These are phyloP conservation scores for Aspergillus bridgeri DNA, from an alignment of 495 filamentous ascomycete genomes.

Conservation along the genomic window DNA sequence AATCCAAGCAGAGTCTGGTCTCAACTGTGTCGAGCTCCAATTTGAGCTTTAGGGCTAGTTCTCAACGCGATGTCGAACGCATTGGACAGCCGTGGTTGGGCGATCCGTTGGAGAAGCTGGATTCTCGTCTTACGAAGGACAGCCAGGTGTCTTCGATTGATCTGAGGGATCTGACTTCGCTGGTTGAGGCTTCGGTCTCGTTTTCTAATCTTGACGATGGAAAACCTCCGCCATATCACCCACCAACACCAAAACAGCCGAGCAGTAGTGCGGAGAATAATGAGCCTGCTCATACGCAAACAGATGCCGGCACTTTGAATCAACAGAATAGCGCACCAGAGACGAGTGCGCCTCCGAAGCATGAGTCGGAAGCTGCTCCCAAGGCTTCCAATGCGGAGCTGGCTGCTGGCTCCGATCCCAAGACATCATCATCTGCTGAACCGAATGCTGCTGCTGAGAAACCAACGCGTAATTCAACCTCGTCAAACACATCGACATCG, in stretches of 20 bases:
- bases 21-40: slow-evolving; percentile 13
- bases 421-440: background rate
- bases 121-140: slow-evolving; percentile 15
- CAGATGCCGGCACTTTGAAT: background rate
- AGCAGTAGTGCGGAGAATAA: background rate
- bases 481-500: slow-evolving; percentile 7
- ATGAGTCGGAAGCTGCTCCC: background rate
- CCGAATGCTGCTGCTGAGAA: background rate
- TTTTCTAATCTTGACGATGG: slow-evolving; percentile 26
- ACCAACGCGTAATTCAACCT: background rate
- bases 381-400: background rate
- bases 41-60: slow-evolving; percentile 26
- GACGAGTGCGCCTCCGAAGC: background rate
- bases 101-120: slow-evolving; percentile 21
- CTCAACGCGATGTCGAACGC: slow-evolving; percentile 37
- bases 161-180: slow-evolving; percentile 32
- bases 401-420: background rate
- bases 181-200: slow-evolving; percentile 37
- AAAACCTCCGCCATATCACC: slow-evolving; percentile 31
- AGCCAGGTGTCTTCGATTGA: slow-evolving; percentile 32
- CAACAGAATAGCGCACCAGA: background rate
- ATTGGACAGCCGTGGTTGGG: slow-evolving; percentile 43
- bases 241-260: slow-evolving; percentile 9
- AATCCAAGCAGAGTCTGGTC: slow-evolving; percentile 14
- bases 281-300: background rate